These are phyloP conservation scores for Neurospora tetrasperma DNA, from an alignment of 495 filamentous ascomycete genomes.

Conservation along the genomic window DNA sequence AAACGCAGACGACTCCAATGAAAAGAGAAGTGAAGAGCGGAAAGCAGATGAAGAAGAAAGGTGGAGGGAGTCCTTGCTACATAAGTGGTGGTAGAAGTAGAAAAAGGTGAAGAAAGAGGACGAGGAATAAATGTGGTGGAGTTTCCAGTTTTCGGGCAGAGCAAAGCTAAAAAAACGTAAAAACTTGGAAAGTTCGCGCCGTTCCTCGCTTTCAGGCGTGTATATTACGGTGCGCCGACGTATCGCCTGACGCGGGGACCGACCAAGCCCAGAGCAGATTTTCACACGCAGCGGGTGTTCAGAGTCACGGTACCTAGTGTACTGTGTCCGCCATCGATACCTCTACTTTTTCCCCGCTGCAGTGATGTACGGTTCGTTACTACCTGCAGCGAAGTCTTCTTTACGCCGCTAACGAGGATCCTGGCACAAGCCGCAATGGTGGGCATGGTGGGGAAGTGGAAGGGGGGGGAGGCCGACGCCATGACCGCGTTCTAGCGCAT, in stretches of 20 bases:
- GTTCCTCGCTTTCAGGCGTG: not conserved
- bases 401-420: not conserved
- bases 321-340: not conserved
- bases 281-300: not conserved
- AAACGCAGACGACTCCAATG: conserved; percentile 1
- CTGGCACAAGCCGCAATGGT: not conserved
- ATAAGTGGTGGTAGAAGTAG: not conserved
- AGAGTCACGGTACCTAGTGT: not conserved
- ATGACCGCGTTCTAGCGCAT: conserved; percentile 1
- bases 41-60: not conserved
- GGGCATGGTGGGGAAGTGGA: not conserved
- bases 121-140: not conserved
- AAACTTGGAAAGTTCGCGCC: not conserved
- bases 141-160: not conserved
- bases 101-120: not conserved
- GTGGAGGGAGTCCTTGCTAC: not conserved
- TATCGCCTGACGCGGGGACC: not conserved
- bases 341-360: not conserved
- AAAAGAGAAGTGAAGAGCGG: not conserved
- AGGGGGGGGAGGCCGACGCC: not conserved
- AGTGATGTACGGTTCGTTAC: not conserved
- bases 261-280: not conserved
- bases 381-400: not conserved
- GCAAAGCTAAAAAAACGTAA: not conserved
- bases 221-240: not conserved